These are phyloP conservation scores for Penicillium canescens DNA, from an alignment of 495 filamentous ascomycete genomes.

Conservation along the genomic window DNA sequence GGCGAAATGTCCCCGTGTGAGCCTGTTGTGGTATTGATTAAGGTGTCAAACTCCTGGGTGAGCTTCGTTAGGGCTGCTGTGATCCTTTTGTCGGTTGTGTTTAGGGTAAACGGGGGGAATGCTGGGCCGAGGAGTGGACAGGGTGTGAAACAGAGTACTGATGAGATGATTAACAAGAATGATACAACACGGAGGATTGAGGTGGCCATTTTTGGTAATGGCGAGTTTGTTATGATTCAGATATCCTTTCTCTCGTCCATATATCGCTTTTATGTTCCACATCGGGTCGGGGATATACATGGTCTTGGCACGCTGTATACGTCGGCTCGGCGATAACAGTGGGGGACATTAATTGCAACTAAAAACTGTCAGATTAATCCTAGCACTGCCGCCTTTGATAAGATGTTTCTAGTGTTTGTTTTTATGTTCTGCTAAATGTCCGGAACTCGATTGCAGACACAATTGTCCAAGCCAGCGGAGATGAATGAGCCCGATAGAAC, in stretches of 20 bases:
- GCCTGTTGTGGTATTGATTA: constrained; percentile 6
- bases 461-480: too few relatives aligned
- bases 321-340: constrained; percentile 19
- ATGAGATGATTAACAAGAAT: constrained; percentile 4
- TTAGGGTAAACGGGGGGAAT: constrained; percentile 42
- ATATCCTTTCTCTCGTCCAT: too few relatives aligned
- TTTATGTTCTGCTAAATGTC: too few relatives aligned
- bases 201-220: neutral
- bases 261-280: too few relatives aligned
- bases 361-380: neutral
- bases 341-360: constrained; percentile 1
- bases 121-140: constrained; percentile 53
- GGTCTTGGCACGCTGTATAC: neutral
- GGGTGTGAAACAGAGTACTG: constrained; percentile 22
- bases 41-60: constrained; percentile 9
- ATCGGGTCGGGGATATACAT: too few relatives aligned
- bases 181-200: neutral
- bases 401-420: too few relatives aligned
- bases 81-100: constrained; percentile 28
- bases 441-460: too few relatives aligned
- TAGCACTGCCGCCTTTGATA: too few relatives aligned
- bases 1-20: constrained; percentile 14
- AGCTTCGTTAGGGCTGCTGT: constrained; percentile 9
- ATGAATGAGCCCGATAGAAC: too few relatives aligned
- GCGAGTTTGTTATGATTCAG: too few relatives aligned